Evolutionary conservation across 2,329 filamentous ascomycete genomes (phyloP), one percentile per base, ranked within the genome.

Genomic region (Trichoderma koningiopsis): DNA sequence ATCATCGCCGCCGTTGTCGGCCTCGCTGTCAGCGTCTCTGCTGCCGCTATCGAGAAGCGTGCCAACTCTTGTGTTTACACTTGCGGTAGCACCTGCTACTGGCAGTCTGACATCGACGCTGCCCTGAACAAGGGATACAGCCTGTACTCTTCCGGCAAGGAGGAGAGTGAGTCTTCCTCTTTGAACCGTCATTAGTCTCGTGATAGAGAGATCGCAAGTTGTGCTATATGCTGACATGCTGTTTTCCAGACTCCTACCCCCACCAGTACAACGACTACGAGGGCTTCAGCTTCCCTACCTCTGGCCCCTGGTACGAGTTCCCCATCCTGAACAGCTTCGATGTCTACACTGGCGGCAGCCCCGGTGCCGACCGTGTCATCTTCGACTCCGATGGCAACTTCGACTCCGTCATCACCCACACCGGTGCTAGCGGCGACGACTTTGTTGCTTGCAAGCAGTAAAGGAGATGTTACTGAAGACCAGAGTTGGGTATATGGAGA

Each of bases 371-470:
- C 76, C 87, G 90, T 61, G 87, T 92, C 65, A 88, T 92, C 80
- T 77, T 76, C 70, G 89, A 88, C 75, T 81, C 75, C 0, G 71
- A 79, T 19, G 86, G 89, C 73, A 70, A 84, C 69, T 83, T 87
- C 56, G 90, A 88, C 16, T 90, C 89, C 47, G 81, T 86, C 33
- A 91, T 92, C 71, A 92, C 91, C 0, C 91, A 92, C 75, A 91
- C 88, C 27, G 90, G 90, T 33, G 90, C 90, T 22, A 87, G 84
- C 62, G 88, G 88, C 8, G 89, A 92, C 77, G 82, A 86, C 79
- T 92, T 92, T 79, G 88, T 92, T 68, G 85, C 82, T n/a, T 92
- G 90, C 78, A 40, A 63, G 69, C 37, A 67, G 49, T 67, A 68
- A 61, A 27, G 53, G 24, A n/a, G 16, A 7, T 29, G 0, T 3